A percentile compares a stretch with the other conserved stretches of the same genome.
These are phyloP conservation scores for Saturnispora serradocipensis DNA, from an alignment of 805 yeast species.

Conservation along the genomic window DNA sequence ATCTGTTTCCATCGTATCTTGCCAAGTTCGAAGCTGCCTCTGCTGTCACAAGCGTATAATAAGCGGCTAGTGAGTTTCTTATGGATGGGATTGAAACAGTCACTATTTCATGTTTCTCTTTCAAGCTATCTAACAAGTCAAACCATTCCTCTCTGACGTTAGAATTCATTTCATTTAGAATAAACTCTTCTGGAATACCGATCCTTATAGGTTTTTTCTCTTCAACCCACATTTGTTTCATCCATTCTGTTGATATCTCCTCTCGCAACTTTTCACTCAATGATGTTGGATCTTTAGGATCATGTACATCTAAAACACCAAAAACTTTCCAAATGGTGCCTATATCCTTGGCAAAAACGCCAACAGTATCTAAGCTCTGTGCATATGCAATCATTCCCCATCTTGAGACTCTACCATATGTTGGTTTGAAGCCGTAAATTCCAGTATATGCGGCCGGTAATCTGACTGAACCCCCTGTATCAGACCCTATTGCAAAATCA, in stretches of 20 bases:
- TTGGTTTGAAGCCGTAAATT: conserved; percentile 81
- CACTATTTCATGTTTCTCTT: conserved; percentile 38
- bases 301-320: conserved; percentile 47
- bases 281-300: conserved; percentile 74
- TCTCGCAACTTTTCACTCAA: conserved; percentile 31
- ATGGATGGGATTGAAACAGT: conserved; percentile 67
- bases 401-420: conserved; percentile 85
- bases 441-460: conserved; percentile 87
- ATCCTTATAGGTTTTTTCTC: conserved; percentile 31
- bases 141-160: conserved; percentile 41
- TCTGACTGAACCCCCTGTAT: conserved; percentile 95
- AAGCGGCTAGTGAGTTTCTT: conserved; percentile 60
- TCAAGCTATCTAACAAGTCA: conserved; percentile 36
- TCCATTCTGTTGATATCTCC: conserved; percentile 4
- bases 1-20: conserved; percentile 84
- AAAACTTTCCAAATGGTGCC: conserved; percentile 40
- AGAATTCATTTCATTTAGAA: conserved; percentile 43
- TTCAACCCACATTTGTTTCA: conserved; percentile 5
- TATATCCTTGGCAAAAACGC: conserved; percentile 54
- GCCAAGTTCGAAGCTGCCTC: conserved; percentile 92
- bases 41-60: conserved; percentile 82
- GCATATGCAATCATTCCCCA: conserved; percentile 92
- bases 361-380: conserved; percentile 91
- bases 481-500: conserved; percentile 83
- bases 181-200: conserved; percentile 69